These are phyloP conservation scores for Gynandropsis gynandra DNA, from an alignment of 345 rosid species.

Conservation along the genomic window DNA sequence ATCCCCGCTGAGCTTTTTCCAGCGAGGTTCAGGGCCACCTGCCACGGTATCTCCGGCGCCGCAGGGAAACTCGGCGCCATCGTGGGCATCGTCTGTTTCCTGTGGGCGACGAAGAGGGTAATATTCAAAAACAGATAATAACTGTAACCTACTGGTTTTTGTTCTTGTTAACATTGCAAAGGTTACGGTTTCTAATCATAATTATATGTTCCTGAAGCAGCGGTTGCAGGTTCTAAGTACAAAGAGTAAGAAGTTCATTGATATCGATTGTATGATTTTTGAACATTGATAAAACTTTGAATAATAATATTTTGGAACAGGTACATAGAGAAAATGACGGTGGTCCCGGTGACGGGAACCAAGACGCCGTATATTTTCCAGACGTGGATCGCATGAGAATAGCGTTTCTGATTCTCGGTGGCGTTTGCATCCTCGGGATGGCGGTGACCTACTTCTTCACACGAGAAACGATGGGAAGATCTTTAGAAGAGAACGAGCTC, in stretches of 20 bases:
- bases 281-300: no score
- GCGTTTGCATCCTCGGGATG: conserved; percentile 50
- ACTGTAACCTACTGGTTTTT: no score
- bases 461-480: conserved; percentile 61
- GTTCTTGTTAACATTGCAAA: no score
- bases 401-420: conserved; percentile 40
- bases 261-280: no score
- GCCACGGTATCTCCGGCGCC: conserved; percentile 76
- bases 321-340: no score
- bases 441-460: conserved; percentile 41
- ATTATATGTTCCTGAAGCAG: no score
- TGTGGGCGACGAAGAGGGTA: conserved; percentile 36
- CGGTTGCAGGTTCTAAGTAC: no score
- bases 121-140: no score
- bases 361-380: not conserved
- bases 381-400: conserved; percentile 24
- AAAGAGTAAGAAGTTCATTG: no score
- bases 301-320: no score
- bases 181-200: no score
- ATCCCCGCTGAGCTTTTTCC: conserved; percentile 82
- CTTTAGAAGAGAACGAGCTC: conserved; percentile 60
- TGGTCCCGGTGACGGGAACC: not conserved
- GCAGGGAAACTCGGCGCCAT: conserved; percentile 68
- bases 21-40: conserved; percentile 71
- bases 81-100: conserved; percentile 51